phyloP scores from a whole-genome alignment of 1,284 basidiomycete genomes.

The Fomitopsis schrenkii region DNA sequence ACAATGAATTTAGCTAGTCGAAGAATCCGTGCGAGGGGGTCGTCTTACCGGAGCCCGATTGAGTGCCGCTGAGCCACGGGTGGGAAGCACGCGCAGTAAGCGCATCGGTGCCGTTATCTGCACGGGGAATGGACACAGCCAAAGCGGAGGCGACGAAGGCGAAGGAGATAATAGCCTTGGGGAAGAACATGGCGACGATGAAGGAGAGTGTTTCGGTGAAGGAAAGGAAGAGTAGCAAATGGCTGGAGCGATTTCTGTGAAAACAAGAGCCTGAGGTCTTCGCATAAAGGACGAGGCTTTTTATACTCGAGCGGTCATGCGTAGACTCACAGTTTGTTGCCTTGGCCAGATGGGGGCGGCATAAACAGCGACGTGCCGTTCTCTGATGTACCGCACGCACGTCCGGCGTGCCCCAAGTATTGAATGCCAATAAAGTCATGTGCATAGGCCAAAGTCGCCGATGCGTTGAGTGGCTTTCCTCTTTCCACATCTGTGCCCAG shows the following conservation, averaged over 20 bases:
- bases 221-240: background rate
- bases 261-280: background rate
- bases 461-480: too few species aligned
- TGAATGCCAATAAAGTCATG: too few species aligned
- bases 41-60: background rate
- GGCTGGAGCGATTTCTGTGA: background rate
- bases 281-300: background rate
- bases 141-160: background rate
- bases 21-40: background rate
- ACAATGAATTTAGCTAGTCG: background rate
- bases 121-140: background rate
- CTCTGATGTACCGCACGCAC: too few species aligned
- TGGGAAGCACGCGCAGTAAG: background rate
- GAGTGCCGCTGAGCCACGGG: background rate
- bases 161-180: background rate
- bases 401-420: too few species aligned
- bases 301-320: background rate
- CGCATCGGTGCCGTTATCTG: background rate
- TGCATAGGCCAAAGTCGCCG: too few species aligned
- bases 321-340: background rate
- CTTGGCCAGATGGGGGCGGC: too few species aligned
- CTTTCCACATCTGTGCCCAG: too few species aligned
- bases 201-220: background rate
- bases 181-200: background rate
- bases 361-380: too few species aligned